A percentile compares a stretch with the other conserved stretches of the same genome.
Conservation (phyloP, 441 rosid genomes). For the Kokia cookei region DNA sequence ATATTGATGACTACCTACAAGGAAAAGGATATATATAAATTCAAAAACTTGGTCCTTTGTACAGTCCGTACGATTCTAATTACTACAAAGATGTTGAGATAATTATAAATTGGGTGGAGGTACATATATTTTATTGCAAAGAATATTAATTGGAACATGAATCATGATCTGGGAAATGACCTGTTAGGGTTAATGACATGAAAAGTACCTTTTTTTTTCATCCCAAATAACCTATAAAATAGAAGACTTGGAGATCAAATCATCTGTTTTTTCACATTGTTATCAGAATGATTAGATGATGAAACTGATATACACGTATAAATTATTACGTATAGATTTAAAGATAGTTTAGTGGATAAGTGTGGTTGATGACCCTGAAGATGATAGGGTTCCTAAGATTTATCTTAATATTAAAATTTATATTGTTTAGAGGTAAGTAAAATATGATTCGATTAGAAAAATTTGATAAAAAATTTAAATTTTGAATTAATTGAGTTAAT, state of each 20-base stretch:
- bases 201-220: background rate
- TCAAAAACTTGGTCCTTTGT: background rate
- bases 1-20: too few species aligned
- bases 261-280: background rate
- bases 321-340: too few species aligned
- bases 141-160: background rate
- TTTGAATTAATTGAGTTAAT: too few species aligned
- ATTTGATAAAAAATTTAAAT: too few species aligned
- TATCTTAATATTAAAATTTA: too few species aligned
- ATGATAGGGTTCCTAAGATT: too few species aligned
- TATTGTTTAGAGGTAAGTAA: too few species aligned
- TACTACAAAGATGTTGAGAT: background rate
- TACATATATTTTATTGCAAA: background rate
- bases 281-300: background rate
- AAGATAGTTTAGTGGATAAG: too few species aligned
- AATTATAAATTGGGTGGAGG: background rate
- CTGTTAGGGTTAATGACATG: background rate
- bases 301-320: background rate
- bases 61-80: background rate
- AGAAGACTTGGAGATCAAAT: background rate
- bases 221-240: background rate
- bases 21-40: too few species aligned
- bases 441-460: too few species aligned
- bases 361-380: too few species aligned
- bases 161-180: background rate